Conservation (phyloP, 345 rosid species). For the Brassica nigra region DNA sequence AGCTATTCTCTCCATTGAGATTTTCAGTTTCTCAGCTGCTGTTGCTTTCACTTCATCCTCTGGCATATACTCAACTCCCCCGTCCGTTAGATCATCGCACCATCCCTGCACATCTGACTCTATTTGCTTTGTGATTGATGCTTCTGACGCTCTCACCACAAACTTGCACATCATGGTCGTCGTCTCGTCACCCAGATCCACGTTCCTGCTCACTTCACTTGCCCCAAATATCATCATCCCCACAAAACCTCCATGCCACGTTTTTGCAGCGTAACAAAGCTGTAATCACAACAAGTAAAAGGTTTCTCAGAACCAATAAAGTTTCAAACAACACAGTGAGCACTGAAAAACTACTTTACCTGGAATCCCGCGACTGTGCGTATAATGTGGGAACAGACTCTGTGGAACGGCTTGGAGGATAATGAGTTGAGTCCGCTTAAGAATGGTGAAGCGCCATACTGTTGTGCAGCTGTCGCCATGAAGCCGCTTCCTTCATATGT, state of each 20-base stretch:
- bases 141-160: conserved; percentile 94
- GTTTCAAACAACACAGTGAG: neutral
- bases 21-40: conserved; percentile 84
- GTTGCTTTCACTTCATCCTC: conserved; percentile 95
- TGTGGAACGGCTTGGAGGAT: conserved; percentile 92
- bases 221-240: conserved; percentile 98
- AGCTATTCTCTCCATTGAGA: conserved; percentile 92
- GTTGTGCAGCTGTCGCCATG: conserved; percentile 98
- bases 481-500: conserved; percentile 95
- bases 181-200: conserved; percentile 94
- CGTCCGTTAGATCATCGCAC: conserved; percentile 94
- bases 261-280: conserved; percentile 97
- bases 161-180: conserved; percentile 98
- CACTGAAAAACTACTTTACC: conserved; percentile 45
- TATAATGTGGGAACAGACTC: conserved; percentile 89
- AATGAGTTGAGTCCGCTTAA: conserved; percentile 85
- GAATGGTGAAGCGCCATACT: conserved; percentile 94
- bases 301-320: conserved; percentile 23
- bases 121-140: conserved; percentile 86
- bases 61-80: conserved; percentile 93
- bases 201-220: conserved; percentile 97
- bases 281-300: conserved; percentile 35
- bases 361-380: conserved; percentile 99
- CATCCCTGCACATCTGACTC: conserved; percentile 94
- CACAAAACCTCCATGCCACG: conserved; percentile 94